Base-by-base conservation (phyloP, 805 yeast species). In the Metschnikowia colocasiae region DNA sequence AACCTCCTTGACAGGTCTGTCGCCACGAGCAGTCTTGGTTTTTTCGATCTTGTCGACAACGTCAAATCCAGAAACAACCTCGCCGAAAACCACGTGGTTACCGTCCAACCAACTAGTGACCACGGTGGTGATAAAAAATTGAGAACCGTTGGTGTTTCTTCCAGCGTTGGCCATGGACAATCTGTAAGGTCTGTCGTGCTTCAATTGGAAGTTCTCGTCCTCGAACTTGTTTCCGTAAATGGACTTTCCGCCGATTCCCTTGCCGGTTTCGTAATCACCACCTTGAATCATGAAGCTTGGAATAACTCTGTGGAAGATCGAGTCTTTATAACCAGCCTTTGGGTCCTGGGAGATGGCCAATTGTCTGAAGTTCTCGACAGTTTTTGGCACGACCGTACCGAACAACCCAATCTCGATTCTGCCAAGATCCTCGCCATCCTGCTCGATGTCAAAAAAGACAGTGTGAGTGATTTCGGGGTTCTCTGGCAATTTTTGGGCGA, bases 51-150 rank as follows among this genome's bases (percentile, higher is more conserved):
- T 75, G 55, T 76, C 69, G 47, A 92, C 87, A 43, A 89, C 80
- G 55, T 92, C 96, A 74, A 82, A 76, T 41, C 98, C 98, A 48
- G 85, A 90, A 15, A 89, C 49, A 47, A 94, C 97, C 71, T 89
- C 88, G 56, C 99, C 99, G 61, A 94, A 94, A 35, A 94, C 99
- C 63, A 94, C 99, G 69, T 94, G 99, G 59, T 75, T 82, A 55
- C 95, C 94, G 63, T 94, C 89, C 63, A 94, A 80, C 98, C 99
- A 94, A 42, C 84, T 73, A 47, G 97, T 88, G 30, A 80, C 78
- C 19, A 86, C 96, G 23, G 97, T 91, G 61, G 96, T 90, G 72
- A 94, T 85, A 78, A 91, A 91, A 66, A 91, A 91, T 71, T 90
- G 97, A 31, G 96, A 89, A 18, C 97, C 97, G 65, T 90, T 90